A percentile compares a stretch with the other conserved stretches of the same genome.
These are phyloP conservation scores for Plasmopara muralis DNA, from an alignment of 352 stramenopile genomes.

Conservation along the genomic window DNA sequence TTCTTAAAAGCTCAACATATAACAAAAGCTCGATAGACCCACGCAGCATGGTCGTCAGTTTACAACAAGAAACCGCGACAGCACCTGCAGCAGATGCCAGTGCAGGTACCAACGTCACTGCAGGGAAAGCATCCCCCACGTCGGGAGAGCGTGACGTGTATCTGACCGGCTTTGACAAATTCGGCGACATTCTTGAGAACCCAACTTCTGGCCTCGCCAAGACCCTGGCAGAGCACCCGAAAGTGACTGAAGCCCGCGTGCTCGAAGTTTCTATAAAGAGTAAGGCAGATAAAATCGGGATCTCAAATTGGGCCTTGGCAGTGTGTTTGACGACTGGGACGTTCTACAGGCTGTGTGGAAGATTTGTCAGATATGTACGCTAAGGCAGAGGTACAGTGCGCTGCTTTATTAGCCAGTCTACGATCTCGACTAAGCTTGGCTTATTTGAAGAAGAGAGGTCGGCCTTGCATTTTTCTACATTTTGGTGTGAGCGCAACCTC, in stretches of 20 bases:
- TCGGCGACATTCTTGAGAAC: slow-evolving; percentile 76
- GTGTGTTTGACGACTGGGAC: too few relatives aligned
- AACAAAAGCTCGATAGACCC: too few relatives aligned
- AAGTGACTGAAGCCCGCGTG: slow-evolving; percentile 58
- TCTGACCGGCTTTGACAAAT: slow-evolving; percentile 81
- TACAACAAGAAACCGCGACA: slow-evolving; percentile 2
- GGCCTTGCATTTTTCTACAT: slow-evolving; percentile 64
- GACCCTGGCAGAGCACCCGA: slow-evolving; percentile 45
- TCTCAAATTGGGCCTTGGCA: too few relatives aligned
- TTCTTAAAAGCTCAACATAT: too few relatives aligned
- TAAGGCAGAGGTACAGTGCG: slow-evolving; percentile 21
- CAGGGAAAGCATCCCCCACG: background rate
- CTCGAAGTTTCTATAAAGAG: slow-evolving; percentile 65
- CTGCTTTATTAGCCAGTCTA: background rate
- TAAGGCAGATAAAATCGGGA: slow-evolving; percentile 8
- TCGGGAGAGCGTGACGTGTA: slow-evolving; percentile 49
- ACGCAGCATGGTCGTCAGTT: slow-evolving; percentile 20
- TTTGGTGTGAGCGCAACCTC: slow-evolving; percentile 53
- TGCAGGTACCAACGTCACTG: too few relatives aligned
- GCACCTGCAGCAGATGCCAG: background rate
- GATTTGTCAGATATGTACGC: slow-evolving; percentile 22
- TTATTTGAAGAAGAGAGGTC: slow-evolving; percentile 29
- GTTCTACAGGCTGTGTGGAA: slow-evolving; percentile 19
- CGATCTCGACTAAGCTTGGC: background rate
- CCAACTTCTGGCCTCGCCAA: slow-evolving; percentile 61